Evolutionary conservation across 2,329 filamentous ascomycete species (phyloP).

Genomic region (Periconia macrospinosa): DNA sequence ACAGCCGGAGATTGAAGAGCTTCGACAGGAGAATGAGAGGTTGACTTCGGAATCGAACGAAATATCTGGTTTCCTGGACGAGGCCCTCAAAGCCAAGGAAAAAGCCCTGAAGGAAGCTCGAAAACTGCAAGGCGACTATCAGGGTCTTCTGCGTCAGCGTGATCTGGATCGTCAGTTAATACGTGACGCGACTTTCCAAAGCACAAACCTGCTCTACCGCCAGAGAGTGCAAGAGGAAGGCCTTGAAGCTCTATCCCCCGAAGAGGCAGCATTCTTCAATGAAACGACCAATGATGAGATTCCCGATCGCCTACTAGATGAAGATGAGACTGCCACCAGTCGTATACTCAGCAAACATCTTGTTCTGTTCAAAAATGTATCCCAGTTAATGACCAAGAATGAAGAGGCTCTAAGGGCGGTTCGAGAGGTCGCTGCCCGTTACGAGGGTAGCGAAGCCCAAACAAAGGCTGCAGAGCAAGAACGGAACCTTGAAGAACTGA

Average conservation of each 20-base stretch:
- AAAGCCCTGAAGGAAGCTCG: slow-evolving; percentile 74
- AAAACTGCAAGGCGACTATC: slow-evolving; percentile 75
- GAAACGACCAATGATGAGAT: slow-evolving; percentile 77
- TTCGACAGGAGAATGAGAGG: slow-evolving; percentile 77
- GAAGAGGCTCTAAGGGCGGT: slow-evolving; percentile 79
- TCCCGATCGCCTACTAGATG: slow-evolving; percentile 59
- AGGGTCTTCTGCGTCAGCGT: slow-evolving; percentile 64
- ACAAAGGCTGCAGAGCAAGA: slow-evolving; percentile 58
- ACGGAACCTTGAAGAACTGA: slow-evolving; percentile 69
- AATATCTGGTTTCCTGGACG: slow-evolving; percentile 75
- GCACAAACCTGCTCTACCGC: slow-evolving; percentile 89
- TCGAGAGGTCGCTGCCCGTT: slow-evolving; percentile 80
- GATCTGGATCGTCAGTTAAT: slow-evolving; percentile 84
- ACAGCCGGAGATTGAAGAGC: slow-evolving; percentile 83
- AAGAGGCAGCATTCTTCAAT: slow-evolving; percentile 75
- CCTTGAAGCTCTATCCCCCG: slow-evolving; percentile 67
- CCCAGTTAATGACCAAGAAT: slow-evolving; percentile 86
- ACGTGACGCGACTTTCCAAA: slow-evolving; percentile 84
- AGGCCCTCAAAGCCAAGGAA: slow-evolving; percentile 80
- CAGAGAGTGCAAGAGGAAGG: slow-evolving; percentile 81
- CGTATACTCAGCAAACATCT: slow-evolving; percentile 86
- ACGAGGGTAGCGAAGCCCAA: slow-evolving; percentile 87
- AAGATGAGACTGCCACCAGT: slow-evolving; percentile 81
- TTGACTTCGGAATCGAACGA: slow-evolving; percentile 80
- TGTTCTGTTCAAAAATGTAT: slow-evolving; percentile 84